A percentile compares a stretch with the other conserved stretches of the same genome.
Conservation (phyloP, 2,329 filamentous ascomycete genomes). For the Beauveria caledonica region DNA sequence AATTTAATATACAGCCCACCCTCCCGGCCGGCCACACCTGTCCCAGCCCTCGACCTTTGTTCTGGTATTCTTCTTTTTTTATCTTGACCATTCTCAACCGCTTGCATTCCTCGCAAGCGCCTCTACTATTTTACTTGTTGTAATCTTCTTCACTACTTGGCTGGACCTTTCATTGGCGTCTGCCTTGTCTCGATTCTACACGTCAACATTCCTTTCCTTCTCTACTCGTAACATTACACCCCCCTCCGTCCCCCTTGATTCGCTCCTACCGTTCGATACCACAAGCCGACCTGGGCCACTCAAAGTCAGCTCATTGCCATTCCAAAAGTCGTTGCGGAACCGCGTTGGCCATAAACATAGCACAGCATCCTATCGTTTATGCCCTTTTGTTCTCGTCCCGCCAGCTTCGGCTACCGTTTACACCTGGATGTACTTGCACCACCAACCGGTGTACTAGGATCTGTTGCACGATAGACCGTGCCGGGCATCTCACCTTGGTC, state of each 20-base stretch:
- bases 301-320: neutral
- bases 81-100: neutral
- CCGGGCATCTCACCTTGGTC: neutral
- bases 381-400: neutral
- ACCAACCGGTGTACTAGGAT: neutral
- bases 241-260: neutral
- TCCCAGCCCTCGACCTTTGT: neutral
- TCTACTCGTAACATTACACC: neutral
- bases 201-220: neutral
- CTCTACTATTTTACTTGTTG: neutral
- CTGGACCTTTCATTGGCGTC: neutral
- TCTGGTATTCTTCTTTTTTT: neutral
- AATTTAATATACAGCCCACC: slow-evolving; percentile 7
- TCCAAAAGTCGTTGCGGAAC: neutral
- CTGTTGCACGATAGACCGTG: neutral
- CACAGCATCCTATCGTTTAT: neutral
- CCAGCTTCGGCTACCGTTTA: neutral
- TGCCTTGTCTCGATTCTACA: neutral
- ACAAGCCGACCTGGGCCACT: neutral
- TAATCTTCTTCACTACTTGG: neutral
- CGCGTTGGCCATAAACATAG: neutral
- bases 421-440: neutral
- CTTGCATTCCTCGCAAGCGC: slow-evolving; percentile 5
- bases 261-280: neutral
- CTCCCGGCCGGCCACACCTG: neutral